These are phyloP conservation scores for Fusarium sp. DNA, from an alignment of 2,329 filamentous ascomycete genomes.

Conservation along the genomic window DNA sequence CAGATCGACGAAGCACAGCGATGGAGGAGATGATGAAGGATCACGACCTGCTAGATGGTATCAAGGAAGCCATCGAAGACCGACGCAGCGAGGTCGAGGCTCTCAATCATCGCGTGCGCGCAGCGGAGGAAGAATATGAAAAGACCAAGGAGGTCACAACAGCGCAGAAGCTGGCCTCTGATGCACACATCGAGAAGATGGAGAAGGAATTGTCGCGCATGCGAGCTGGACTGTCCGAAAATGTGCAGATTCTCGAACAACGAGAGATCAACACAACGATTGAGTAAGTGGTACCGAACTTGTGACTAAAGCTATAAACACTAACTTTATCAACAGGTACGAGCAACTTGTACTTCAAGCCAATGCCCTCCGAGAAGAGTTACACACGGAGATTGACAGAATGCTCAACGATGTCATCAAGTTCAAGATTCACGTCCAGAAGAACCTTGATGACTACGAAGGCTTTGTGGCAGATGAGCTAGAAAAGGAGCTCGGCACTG, in stretches of 20 bases:
- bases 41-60: conserved; percentile 91
- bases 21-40: conserved; percentile 96
- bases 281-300: conserved; percentile 73
- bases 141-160: conserved; percentile 89
- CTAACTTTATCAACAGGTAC: conserved; percentile 69
- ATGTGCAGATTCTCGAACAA: conserved; percentile 92
- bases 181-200: conserved; percentile 98
- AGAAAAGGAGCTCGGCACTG: conserved; percentile 83
- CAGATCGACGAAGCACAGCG: conserved; percentile 85
- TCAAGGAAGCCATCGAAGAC: conserved; percentile 97
- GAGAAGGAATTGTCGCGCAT: conserved; percentile 98
- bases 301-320: neutral
- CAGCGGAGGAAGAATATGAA: conserved; percentile 94
- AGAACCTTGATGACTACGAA: conserved; percentile 93
- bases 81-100: conserved; percentile 94
- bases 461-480: conserved; percentile 93
- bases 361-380: conserved; percentile 89
- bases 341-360: conserved; percentile 91
- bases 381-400: conserved; percentile 96
- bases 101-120: conserved; percentile 87
- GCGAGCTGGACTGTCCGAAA: conserved; percentile 86
- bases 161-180: conserved; percentile 88
- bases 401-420: conserved; percentile 98
- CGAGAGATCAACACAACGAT: conserved; percentile 97
- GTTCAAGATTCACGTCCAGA: conserved; percentile 98